Evolutionary conservation across 228 moss, liverwort and hornwort species (phyloP).

Genomic region (Sphagnum fallax): DNA sequence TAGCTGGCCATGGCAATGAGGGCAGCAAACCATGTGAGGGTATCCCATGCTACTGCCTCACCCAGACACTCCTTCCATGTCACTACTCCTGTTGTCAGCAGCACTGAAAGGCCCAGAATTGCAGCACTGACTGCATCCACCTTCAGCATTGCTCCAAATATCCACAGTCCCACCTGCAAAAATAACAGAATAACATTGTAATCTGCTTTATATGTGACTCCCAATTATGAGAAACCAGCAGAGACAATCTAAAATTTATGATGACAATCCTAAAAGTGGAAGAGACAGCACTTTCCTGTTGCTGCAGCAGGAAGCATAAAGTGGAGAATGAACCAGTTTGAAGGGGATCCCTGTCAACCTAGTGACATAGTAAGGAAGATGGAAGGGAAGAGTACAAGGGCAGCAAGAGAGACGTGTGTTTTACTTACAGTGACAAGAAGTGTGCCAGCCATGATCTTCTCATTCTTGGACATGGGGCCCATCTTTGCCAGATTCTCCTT

Average conservation of each 20-base stretch:
- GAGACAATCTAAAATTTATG: too few species aligned
- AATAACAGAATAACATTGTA: not conserved
- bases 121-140: conserved; percentile 94
- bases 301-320: not conserved
- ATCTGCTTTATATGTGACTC: too few species aligned
- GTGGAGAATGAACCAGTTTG: not conserved
- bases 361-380: not conserved
- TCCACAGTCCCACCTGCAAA: conserved; percentile 87
- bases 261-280: too few species aligned
- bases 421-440: conserved; percentile 64
- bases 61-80: conserved; percentile 98
- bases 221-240: too few species aligned
- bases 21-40: conserved; percentile 95
- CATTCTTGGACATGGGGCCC: conserved; percentile 87
- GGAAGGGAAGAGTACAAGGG: not conserved
- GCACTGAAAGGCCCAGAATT: conserved; percentile 80
- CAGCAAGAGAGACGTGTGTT: not conserved
- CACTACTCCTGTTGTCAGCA: conserved; percentile 84
- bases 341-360: not conserved
- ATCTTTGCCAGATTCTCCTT: conserved; percentile 81
- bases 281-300: too few species aligned
- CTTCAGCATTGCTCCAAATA: conserved; percentile 73
- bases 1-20: conserved; percentile 95
- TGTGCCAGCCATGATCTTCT: conserved; percentile 87
- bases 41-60: conserved; percentile 96